phyloP scores from a whole-genome alignment of 352 stramenopile genomes.

The Globisporangium spinosum region DNA sequence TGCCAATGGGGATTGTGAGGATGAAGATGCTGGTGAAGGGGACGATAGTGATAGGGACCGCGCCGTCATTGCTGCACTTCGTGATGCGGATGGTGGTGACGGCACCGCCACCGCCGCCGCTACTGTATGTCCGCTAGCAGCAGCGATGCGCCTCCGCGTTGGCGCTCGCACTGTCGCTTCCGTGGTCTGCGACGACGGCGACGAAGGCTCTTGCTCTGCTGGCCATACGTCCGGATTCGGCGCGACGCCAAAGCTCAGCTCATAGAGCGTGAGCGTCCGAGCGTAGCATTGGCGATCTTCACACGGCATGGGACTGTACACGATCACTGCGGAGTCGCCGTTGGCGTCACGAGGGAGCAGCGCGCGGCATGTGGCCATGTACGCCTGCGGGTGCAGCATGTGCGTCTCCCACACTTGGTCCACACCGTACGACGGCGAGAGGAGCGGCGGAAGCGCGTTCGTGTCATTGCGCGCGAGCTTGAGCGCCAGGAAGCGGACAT shows the following conservation, averaged over 20 bases:
- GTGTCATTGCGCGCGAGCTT: not conserved
- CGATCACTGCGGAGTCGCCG: not conserved
- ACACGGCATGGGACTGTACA: not conserved
- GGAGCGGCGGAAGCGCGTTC: not conserved
- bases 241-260: not conserved
- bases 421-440: not conserved
- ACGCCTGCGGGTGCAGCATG: not conserved
- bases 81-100: not conserved
- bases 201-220: not conserved
- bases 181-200: not conserved
- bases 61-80: not conserved
- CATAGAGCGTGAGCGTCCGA: constrained; percentile 1
- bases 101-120: no score
- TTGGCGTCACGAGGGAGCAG: not conserved
- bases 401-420: not conserved
- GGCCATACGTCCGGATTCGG: not conserved
- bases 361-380: not conserved
- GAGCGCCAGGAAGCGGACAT: constrained; percentile 1
- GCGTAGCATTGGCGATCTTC: not conserved
- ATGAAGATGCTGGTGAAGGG: not conserved
- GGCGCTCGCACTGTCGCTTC: not conserved
- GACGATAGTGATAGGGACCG: not conserved
- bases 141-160: not conserved
- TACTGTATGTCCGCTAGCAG: not conserved
- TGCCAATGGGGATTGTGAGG: not conserved